phyloP scores from a whole-genome alignment of 2,329 filamentous ascomycete species.

The Stemphylium lycopersici region DNA sequence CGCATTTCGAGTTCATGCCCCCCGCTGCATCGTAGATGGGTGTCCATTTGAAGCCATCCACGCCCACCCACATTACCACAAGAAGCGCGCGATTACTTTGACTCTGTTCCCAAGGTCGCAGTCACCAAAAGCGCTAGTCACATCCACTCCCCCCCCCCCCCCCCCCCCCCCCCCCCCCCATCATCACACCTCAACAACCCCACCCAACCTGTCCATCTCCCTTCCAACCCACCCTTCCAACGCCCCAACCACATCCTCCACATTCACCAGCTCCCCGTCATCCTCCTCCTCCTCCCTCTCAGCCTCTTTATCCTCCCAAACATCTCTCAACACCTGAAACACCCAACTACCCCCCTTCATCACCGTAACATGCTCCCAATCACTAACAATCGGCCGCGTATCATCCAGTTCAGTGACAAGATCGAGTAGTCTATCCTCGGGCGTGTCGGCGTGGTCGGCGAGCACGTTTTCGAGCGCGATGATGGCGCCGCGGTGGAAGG shows the following conservation, averaged over 20 bases:
- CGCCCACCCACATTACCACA: no score
- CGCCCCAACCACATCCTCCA: not conserved
- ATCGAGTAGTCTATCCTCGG: not conserved
- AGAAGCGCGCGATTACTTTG: no score
- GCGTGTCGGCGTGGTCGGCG: not conserved
- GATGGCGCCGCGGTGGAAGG: constrained; percentile 5
- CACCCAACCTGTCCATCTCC: constrained; percentile 3
- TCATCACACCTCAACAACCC: not conserved
- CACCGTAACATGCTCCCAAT: constrained; percentile 7
- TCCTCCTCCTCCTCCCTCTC: not conserved
- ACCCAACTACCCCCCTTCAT: constrained; percentile 11
- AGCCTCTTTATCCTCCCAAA: not conserved
- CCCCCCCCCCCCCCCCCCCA: not conserved
- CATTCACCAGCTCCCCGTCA: not conserved
- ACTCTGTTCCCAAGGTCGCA: no score
- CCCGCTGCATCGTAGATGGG: no score
- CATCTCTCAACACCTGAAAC: not conserved
- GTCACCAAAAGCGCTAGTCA: no score
- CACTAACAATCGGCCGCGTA: constrained; percentile 1
- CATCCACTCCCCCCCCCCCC: not conserved
- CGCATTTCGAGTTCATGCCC: no score
- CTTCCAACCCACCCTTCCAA: constrained; percentile 5
- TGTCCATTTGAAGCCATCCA: no score
- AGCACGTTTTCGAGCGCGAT: constrained; percentile 15
- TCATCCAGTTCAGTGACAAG: constrained; percentile 2